Base-by-base conservation (phyloP, 2,329 filamentous ascomycete species). In the Trichophyton schoenleinii region DNA sequence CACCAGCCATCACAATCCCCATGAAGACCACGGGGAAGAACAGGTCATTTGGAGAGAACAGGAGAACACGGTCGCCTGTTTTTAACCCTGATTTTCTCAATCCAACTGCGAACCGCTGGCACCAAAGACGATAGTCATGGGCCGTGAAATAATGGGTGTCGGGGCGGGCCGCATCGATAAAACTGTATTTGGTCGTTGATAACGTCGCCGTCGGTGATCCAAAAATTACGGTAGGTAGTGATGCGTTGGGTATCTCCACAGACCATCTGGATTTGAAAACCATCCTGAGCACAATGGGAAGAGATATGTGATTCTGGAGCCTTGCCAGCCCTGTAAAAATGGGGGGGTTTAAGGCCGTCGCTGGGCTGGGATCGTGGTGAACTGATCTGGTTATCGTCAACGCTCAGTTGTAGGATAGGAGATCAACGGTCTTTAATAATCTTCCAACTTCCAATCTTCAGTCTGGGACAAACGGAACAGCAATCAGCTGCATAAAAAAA, bases 1-100 rank as follows among this genome's bases (percentile, higher is more conserved):
- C 87, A 3, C 87, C 87, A 0, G 88, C 87, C 83, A 90, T 90
- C 58, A 90, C 78, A 20, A 87, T 79, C 15, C 88, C 88, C 72
- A 90, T 78, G 60, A 91, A 83, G 0, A 88, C 77, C 0, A 83
- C 77, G 0, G 88, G 86, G 69, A 86, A 89, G 75, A 87, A 89
- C 13, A 92, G 72, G 66, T 81, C 85, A 72, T 91, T 92, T 22
- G 84, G 82, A 0, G 86, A 86, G 73, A 87, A 91, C 20, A 92
- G 74, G 55, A 92, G 75, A 3, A 92, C 83, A 1, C 87, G 83
- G 66, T 91, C 88, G 9, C 87, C 86, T 0, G 77, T 75, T 64
- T 83, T 74, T 18, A 92, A 74, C 0, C 88, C 89, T 15, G 81
- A 79, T 60, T 80, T 80, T 53, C 78, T 78, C 34, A 90, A 75